Percentiles rank a stretch among this genome's conserved stretches.
Evolutionary conservation across 257 asterid genomes (phyloP).

Genomic region (Gentiana macrophylla): DNA sequence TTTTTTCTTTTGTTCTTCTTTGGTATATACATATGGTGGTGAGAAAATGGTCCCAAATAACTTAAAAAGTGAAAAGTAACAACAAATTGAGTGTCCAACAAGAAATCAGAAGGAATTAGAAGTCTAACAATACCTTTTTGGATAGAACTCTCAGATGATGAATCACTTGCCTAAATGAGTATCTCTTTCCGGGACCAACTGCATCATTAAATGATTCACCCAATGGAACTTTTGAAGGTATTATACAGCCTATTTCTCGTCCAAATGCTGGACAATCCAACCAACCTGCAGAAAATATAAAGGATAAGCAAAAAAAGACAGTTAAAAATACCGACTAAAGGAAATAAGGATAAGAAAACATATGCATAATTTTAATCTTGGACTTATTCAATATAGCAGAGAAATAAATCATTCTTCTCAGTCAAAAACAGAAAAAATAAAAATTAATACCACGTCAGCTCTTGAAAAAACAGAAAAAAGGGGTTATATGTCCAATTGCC

Average conservation of each 20-base stretch:
- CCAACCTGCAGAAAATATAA: constrained; percentile 59
- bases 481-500: no score
- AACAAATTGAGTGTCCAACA: not conserved
- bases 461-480: no score
- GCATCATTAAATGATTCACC: constrained; percentile 70
- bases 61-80: no score
- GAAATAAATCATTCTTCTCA: no score
- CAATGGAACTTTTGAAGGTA: constrained; percentile 96
- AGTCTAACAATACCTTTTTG: constrained; percentile 43
- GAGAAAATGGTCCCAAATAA: no score
- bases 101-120: not conserved
- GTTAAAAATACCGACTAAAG: constrained; percentile 4
- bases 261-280: constrained; percentile 84
- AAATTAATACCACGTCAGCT: no score
- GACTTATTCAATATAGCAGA: no score
- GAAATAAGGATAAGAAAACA: constrained; percentile 2
- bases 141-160: constrained; percentile 67
- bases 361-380: not conserved
- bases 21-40: no score
- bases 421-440: no score
- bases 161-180: constrained; percentile 81
- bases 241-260: constrained; percentile 55
- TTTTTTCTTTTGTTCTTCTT: no score
- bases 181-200: constrained; percentile 82
- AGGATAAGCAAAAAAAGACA: constrained; percentile 1